These are phyloP conservation scores for Alternaria gansuensis DNA, from an alignment of 2,329 filamentous ascomycete genomes.

Conservation along the genomic window DNA sequence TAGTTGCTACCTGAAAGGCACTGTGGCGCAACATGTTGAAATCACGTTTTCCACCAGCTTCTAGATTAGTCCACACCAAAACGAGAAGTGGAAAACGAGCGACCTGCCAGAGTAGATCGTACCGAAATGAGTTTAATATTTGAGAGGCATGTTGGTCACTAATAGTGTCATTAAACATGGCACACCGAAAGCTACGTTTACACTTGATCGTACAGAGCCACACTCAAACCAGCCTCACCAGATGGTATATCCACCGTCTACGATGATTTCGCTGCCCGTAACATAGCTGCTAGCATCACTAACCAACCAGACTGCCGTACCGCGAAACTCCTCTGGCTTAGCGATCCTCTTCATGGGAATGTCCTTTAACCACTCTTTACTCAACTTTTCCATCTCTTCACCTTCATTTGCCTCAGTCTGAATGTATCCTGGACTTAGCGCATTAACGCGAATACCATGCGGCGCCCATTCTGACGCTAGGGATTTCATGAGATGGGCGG, in stretches of 20 bases:
- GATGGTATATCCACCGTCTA: constrained; percentile 58
- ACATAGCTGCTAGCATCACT: constrained; percentile 64
- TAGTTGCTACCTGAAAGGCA: too few relatives aligned
- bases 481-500: constrained; percentile 73
- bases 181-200: background rate
- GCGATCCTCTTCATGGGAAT: constrained; percentile 51
- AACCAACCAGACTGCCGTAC: constrained; percentile 37
- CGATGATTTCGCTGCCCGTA: constrained; percentile 72
- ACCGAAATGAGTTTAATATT: background rate
- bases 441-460: constrained; percentile 80
- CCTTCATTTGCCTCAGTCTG: constrained; percentile 74
- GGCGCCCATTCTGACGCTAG: constrained; percentile 84
- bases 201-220: background rate
- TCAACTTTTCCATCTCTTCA: constrained; percentile 21
- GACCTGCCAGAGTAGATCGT: background rate
- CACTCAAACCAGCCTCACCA: constrained; percentile 17
- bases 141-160: background rate
- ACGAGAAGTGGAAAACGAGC: background rate
- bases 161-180: background rate
- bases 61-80: background rate
- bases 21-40: too few relatives aligned
- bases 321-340: constrained; percentile 52
- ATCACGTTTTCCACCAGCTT: too few relatives aligned
- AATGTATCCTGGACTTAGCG: constrained; percentile 86
- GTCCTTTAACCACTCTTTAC: constrained; percentile 47